Base-by-base conservation (phyloP, 768 basidiomycete genomes). In the Tulasnella sp. region DNA sequence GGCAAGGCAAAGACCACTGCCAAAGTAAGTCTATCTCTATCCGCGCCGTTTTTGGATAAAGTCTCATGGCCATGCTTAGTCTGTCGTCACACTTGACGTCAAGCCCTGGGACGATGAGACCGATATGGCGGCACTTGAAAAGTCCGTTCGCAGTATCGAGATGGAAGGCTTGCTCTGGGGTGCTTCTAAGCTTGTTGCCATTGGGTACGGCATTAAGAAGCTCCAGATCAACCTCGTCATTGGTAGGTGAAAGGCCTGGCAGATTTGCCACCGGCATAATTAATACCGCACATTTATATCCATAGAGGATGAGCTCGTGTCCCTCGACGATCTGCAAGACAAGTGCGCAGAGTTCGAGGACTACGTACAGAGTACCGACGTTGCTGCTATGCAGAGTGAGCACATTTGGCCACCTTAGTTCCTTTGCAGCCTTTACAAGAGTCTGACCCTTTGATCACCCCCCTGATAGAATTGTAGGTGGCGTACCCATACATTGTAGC, bases 91-190 rank as follows among this genome's bases (percentile, higher is more conserved):
- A 49, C 76, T 98, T 66, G 95, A 98, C 66, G 93, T 99, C 64
- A 99, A 99, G 76, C 94, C 95, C 42, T 96, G 93, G 95, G 95
- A 98, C 71, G 95, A 98, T 70, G 93, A 96, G 77, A 99, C 96
- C 52, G 91, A 97, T 73, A 94, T 99, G 94, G 79, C 69, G 45
- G 87, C 76, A 52, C 78, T 98, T 66, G 95, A 98, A 74, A 72
- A 77, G 15, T 68, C 79, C 43, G 95, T 98, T 56, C 84, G 96
- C 62, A 83, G 89, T 21, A 83, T 98, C 67, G 80, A 88, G 72
- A 75, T 81, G 76, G 85, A 87, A 42, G 96, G 96, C 69, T 86
- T 99, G 60, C 80, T 97, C 51, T 99, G 96, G 96, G 95, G 96
- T 72, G 80, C 82, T 43, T 88, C 86, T 74, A 94, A 91, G 75